Percentiles rank a stretch among this genome's conserved stretches.
phyloP scores from a whole-genome alignment of 2,329 filamentous ascomycete genomes.

The Parastagonospora nodorum region DNA sequence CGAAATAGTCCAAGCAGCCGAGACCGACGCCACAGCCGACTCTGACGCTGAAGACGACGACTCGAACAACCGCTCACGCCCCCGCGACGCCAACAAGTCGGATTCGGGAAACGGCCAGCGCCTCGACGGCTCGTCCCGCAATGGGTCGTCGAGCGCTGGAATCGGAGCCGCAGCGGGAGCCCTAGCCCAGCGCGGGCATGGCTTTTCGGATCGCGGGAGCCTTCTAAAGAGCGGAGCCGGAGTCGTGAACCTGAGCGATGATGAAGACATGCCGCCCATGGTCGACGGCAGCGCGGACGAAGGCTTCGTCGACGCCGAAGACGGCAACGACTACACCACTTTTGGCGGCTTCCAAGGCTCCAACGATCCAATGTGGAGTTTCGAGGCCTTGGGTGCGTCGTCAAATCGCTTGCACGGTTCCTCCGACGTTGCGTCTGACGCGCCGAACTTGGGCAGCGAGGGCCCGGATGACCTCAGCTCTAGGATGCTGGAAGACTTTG shows the following conservation, averaged over 20 bases:
- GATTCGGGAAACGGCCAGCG: conserved; percentile 81
- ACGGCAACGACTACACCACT: conserved; percentile 5
- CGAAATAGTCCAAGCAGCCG: conserved; percentile 69
- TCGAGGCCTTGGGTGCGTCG: conserved; percentile 13
- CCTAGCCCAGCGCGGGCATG: conserved; percentile 45
- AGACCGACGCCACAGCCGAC: conserved; percentile 44
- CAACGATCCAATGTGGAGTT: conserved; percentile 23
- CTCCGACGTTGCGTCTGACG: conserved; percentile 30
- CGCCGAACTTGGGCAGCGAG: conserved; percentile 22
- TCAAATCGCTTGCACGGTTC: conserved; percentile 4
- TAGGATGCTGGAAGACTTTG: conserved; percentile 39
- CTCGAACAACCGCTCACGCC: conserved; percentile 48
- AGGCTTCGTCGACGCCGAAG: conserved; percentile 12
- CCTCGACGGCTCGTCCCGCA: conserved; percentile 85
- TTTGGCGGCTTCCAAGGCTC: conserved; percentile 14
- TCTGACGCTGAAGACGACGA: conserved; percentile 46
- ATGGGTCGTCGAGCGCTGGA: conserved; percentile 85
- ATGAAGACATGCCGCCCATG: conserved; percentile 22
- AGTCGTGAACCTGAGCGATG: conserved; percentile 39
- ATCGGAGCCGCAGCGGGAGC: conserved; percentile 72
- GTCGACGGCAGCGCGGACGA: conserved; percentile 24
- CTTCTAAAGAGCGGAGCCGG: conserved; percentile 40
- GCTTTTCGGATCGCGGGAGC: conserved; percentile 41
- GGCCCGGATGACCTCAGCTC: conserved; percentile 21
- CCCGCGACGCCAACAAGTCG: conserved; percentile 52